Evolutionary conservation across 495 filamentous ascomycete species (phyloP), one percentile per base, ranked within the genome.

Genomic region (Corynascus novoguineensis): DNA sequence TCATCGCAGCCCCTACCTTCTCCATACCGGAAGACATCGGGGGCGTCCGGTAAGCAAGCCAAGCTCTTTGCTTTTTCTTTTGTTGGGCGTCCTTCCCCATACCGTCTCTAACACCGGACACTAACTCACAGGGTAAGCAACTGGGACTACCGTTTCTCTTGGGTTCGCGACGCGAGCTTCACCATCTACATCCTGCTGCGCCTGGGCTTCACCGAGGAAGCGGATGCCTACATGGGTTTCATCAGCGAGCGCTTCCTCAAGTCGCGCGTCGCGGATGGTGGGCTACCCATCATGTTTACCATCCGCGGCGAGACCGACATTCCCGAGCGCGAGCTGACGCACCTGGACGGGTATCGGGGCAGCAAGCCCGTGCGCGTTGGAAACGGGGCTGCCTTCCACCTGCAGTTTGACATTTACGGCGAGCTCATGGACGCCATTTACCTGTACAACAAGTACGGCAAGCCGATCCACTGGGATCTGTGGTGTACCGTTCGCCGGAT

Each of bases 261-360:
- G 46, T 71, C 77, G 35, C 63, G 76, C 53, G 55, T 66, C 31
- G 19, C 72, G 58, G 71, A 78, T 55, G 68, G 81, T 52, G 70
- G 81, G n/a, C 69, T 89, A 5, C 86, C 86, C 15, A 87, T 89
- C 63, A 89, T 89, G 86, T 88, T 88, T 59, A 86, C 83, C 14
- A 88, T 89, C 60, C 75, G 80, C 8, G 86, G 86, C 37, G 83
- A 84, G 47, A 87, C 81, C 29, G 84, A 88, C 34, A 85, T 89
- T 50, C 85, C 85, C 7, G 86, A 89, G 64, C 64, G 76, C 32
- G 83, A 85, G 58, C 72, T 88, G 10, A 65, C 72, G 44, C 86
- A 89, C 57, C 75, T 89, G 14, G 80, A 84, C 44, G 86, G 86
- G 24, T 88, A 89, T 67, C 76, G 78, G 44, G 79, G 79, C 11